Evolutionary conservation across 352 stramenopile species (phyloP).

Genomic region (Phytophthora pisi): DNA sequence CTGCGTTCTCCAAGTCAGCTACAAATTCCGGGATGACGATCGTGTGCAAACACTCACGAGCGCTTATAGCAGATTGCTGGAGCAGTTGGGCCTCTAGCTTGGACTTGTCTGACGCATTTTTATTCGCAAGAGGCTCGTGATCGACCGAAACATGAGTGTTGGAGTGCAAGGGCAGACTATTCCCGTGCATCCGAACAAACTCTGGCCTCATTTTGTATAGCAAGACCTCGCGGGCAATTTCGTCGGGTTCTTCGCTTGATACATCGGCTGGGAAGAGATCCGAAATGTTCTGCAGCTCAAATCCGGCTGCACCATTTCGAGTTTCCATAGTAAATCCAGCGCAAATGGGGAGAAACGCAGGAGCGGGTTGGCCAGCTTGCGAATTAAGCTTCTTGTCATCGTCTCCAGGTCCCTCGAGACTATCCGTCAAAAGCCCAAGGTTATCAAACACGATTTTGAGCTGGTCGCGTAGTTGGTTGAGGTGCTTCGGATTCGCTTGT

Average conservation of each 20-base stretch:
- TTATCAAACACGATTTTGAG: conserved; percentile 31
- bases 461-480: conserved; percentile 18
- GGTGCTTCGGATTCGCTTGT: conserved; percentile 4
- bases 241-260: conserved; percentile 16
- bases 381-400: conserved; percentile 5
- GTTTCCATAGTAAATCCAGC: conserved; percentile 24
- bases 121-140: background rate
- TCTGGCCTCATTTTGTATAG: conserved; percentile 56
- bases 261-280: conserved; percentile 45
- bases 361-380: background rate
- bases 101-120: conserved; percentile 11
- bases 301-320: background rate
- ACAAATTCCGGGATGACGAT: conserved; percentile 59
- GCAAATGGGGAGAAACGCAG: conserved; percentile 27
- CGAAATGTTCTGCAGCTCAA: conserved; percentile 38
- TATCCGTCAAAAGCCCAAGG: conserved; percentile 46
- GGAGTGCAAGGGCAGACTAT: conserved; percentile 42
- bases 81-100: conserved; percentile 40
- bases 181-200: conserved; percentile 50
- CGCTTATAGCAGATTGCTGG: conserved; percentile 41
- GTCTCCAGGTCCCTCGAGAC: conserved; percentile 10
- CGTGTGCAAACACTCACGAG: conserved; percentile 43
- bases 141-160: conserved; percentile 31
- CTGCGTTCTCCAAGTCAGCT: conserved; percentile 40
- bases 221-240: conserved; percentile 11